Base-by-base conservation (phyloP, 2,329 filamentous ascomycete genomes). In the Cadophora sp. region DNA sequence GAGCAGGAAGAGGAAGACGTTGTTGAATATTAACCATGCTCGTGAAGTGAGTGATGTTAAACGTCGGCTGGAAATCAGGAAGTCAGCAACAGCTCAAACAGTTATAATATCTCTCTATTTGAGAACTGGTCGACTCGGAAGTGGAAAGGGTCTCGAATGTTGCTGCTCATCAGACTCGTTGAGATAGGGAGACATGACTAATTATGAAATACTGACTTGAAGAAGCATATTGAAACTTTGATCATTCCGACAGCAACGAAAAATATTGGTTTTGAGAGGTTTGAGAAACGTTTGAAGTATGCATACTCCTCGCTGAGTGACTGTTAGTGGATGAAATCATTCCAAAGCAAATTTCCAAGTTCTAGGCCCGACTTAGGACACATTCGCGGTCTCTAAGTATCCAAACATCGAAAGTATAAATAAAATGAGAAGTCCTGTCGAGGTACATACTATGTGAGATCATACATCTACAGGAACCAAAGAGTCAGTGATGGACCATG, bases 231-330 rank as follows among this genome's bases (percentile, higher is more conserved):
- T 4, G 76, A 78, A 22, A 79, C 73, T 64, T 80, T 80, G 64
- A 79, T 75, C 33, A 79, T 68, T n/a, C 78, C 78, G 5, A 78
- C 72, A 97, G 96, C 78, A 92, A 97, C 74, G 92, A 95, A 75
- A 94, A 98, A 78, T 94, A 98, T 75, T 97, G 95, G 94, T 97
- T 97, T 76, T 92, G 93, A 66, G 97, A 98, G 80, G 91, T 93
- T 43, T 93, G 94, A 60, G 94, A 94, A 51, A 92, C 91, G 62
- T 82, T 94, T 45, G 94, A 75, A 77, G 53, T 71, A 59, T 33
- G 73, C 70, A 59, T 76, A 74, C 48, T 80, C 73, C 24, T 74
- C 71, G 39, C 59, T 62, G 24, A 18, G 22, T 20, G n/a, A 3
- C 1, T 16, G 47, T 62, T n/a, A 62, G 47, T 51, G 20, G 30